phyloP scores from a whole-genome alignment of 2,329 filamentous ascomycete genomes.

The Alternaria sp. region DNA sequence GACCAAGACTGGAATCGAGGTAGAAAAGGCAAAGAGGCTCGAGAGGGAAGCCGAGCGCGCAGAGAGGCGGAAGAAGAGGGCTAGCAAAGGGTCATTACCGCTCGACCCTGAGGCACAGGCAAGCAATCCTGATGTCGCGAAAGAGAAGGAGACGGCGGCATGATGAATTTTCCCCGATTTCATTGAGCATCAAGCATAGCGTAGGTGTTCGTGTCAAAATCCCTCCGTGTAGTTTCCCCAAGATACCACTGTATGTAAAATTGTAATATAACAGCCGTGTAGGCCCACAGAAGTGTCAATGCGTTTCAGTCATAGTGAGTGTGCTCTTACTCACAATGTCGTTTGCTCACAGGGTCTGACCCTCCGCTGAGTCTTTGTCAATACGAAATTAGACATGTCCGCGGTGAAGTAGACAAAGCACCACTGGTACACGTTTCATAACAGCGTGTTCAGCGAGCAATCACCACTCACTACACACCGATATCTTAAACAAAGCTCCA shows the following conservation, averaged over 20 bases:
- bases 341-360: neutral
- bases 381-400: neutral
- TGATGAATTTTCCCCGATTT: constrained; percentile 3
- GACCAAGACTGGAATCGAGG: constrained; percentile 57
- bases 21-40: constrained; percentile 47
- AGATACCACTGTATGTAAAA: neutral
- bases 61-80: constrained; percentile 37
- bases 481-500: neutral
- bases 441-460: neutral
- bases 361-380: neutral
- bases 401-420: neutral
- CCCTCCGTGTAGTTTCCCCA: neutral
- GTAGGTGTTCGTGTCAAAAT: neutral
- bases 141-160: constrained; percentile 5
- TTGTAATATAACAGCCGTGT: neutral
- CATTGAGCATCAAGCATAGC: constrained; percentile 2
- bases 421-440: neutral
- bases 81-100: constrained; percentile 25
- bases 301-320: neutral
- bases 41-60: constrained; percentile 43
- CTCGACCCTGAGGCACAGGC: constrained; percentile 23
- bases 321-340: neutral
- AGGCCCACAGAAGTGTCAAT: neutral
- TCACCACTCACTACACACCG: neutral
- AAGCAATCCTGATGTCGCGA: neutral